Evolutionary conservation across 495 filamentous ascomycete species (phyloP).

Genomic region (Talaromyces nanjingensis): DNA sequence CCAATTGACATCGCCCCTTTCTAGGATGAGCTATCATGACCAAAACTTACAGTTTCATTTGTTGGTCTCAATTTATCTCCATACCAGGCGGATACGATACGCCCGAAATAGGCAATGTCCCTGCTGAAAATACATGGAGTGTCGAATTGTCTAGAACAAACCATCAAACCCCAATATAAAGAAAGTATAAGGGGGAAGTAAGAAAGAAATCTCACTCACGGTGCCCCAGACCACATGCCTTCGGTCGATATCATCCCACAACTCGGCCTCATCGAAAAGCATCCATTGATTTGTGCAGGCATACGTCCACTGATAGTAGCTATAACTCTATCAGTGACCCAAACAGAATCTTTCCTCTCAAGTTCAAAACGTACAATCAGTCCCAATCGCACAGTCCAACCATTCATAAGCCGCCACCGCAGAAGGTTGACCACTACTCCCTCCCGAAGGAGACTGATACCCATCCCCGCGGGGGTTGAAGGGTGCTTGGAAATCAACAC

Average conservation of each 20-base stretch:
- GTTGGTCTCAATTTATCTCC: not conserved
- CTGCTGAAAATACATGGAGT: not conserved
- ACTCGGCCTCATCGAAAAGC: not conserved
- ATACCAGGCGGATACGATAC: not conserved
- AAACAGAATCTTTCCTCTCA: not conserved
- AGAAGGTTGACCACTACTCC: slow-evolving; percentile 36
- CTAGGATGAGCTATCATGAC: not conserved
- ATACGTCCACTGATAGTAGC: not conserved
- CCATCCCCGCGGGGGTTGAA: slow-evolving; percentile 45
- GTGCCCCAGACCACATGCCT: not conserved
- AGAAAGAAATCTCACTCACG: not conserved
- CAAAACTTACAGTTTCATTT: not conserved
- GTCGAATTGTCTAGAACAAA: not conserved
- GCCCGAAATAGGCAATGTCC: not conserved
- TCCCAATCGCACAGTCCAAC: slow-evolving; percentile 29
- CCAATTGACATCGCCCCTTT: not conserved
- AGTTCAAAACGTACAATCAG: not conserved
- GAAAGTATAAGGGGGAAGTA: too few relatives aligned
- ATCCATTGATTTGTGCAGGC: not conserved
- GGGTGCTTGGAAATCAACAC: not conserved
- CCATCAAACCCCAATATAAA: too few relatives aligned
- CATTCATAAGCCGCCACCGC: slow-evolving; percentile 41
- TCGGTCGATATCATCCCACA: not conserved
- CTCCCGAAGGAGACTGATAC: slow-evolving; percentile 37
- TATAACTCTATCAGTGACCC: not conserved